Base-by-base conservation (phyloP, 164 flowering plant species). In the Piper betle region DNA sequence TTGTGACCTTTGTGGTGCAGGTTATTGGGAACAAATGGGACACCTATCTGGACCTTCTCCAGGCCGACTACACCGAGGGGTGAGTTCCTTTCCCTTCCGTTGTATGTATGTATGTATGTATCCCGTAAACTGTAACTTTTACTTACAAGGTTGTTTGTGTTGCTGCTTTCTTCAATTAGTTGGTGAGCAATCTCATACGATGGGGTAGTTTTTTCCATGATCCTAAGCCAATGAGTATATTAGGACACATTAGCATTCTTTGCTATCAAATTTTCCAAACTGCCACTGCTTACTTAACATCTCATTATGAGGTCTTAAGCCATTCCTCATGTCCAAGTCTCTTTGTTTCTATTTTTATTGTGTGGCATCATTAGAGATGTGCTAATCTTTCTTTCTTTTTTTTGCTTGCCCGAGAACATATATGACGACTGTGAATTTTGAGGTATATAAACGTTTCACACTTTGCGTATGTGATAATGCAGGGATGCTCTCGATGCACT, bases 21-120 rank as follows among this genome's bases (percentile, higher is more conserved):
- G 94, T 89, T 42, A 89, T 89, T 66, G 94, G 96, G 0, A 85
- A 87, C 80, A 89, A 86, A 57, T 89, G 95, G 95, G 97, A 90
- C 48, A 71, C 77, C 20, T 90, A 90, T 66, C 84, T 90, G 5
- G 95, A 90, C 66, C 88, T 90, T 68, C 92, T 90, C 55, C 90
- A 87, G 66, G 82, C 91, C 4, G 95, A 90, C 62, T 87, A 87
- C 71, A 65, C 81, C 5, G 95, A 89, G 82, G 96, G 96, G 94
- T 89, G 18, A 73, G 77, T 46, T 6, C 7, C 46, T 42, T 46
- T 6, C 50, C 50, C 15, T 3, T 46, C 50, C 15, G 3, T 46
- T 8, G 15, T 46, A 2, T 3, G 3, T 46, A 10, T 8, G 50
- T 15, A 8, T 46, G 50, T 46, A 12, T 8, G 15, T 46, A 10